Evolutionary conservation across 495 filamentous ascomycete species (phyloP), one percentile per base, ranked within the genome.

Genomic region (Xylaria flabelliformis): DNA sequence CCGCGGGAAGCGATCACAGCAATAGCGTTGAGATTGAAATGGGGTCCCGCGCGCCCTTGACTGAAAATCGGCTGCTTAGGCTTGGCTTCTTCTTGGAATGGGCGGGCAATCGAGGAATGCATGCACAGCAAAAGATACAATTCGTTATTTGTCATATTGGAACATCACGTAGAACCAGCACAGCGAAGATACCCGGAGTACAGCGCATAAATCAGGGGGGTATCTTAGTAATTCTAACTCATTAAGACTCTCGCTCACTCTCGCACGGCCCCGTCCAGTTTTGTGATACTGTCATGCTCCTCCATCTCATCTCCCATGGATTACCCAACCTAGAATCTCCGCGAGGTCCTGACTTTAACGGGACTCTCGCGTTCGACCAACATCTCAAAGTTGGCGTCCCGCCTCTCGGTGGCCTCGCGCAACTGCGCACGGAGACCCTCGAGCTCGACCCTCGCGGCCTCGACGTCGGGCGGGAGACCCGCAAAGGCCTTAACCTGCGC

Each of bases 331-430:
- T 72, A 64, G 67, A 51, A 53, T 64, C 46, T 66, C 15, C 61
- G 44, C 15, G 70, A 63, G 26, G 7, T 64, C 51, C 68, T 59
- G 42, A 48, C 67, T 70, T 88, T 87, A 70, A 78, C 76, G 0
- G 85, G 85, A 36, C 81, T 86, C 71, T 87, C 85, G 32, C 84
- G 81, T 74, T 89, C 86, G 3, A 88, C 85, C 26, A 88, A 69
- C 7, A 79, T 84, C 70, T 93, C 93, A 79, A 95, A 93, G 73
- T 93, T 85, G 36, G 78, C 84, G 77, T 97, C 92, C 58, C 93
- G 86, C 72, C 86, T 79, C 73, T 80, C 81, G 55, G 82, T 89
- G 56, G 93, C 79, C 24, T 82, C 79, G 34, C 83, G 80, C 39
- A 95, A 79, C 76, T 94, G 90, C 15, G 76, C 80, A 62, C 91